phyloP scores from a whole-genome alignment of 148 eudicot genomes.

The Tetragonia tetragonoides region DNA sequence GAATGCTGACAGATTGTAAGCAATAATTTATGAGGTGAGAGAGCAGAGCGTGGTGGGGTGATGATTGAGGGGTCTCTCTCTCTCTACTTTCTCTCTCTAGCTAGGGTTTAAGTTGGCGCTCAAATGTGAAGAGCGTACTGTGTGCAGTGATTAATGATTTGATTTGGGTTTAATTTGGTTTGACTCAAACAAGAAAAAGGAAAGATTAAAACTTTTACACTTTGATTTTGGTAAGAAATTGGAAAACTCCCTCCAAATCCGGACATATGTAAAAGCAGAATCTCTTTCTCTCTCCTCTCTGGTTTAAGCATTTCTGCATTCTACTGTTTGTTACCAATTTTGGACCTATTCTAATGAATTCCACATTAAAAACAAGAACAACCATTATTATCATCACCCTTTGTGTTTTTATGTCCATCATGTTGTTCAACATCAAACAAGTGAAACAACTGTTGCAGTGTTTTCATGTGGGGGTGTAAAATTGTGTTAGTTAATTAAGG shows the following conservation, averaged over 20 bases:
- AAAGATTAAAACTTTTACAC: background rate
- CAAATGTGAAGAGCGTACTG: slow-evolving; percentile 22
- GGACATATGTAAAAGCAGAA: background rate
- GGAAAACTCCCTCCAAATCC: slow-evolving; percentile 10
- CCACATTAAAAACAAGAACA: too few species aligned
- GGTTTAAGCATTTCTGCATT: background rate
- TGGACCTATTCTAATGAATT: too few species aligned
- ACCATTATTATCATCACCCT: too few species aligned
- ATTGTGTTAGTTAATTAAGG: too few species aligned
- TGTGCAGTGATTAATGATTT: slow-evolving; percentile 3
- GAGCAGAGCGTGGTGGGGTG: background rate
- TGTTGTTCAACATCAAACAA: too few species aligned
- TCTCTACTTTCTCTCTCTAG: slow-evolving; percentile 13
- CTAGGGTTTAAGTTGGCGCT: slow-evolving; percentile 38
- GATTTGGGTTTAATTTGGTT: slow-evolving; percentile 2
- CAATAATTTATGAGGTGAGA: slow-evolving; percentile 18
- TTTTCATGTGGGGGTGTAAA: too few species aligned
- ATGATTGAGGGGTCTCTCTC: background rate
- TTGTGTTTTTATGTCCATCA: too few species aligned
- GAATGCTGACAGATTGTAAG: slow-evolving; percentile 15
- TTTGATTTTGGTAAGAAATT: background rate
- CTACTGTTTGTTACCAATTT: too few species aligned
- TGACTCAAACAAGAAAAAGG: background rate
- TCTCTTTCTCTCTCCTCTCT: background rate
- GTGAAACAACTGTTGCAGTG: too few species aligned